Percentiles rank a stretch among this genome's conserved stretches.
Conservation (phyloP, 495 filamentous ascomycete genomes). For the Annulohypoxylon moriforme region DNA sequence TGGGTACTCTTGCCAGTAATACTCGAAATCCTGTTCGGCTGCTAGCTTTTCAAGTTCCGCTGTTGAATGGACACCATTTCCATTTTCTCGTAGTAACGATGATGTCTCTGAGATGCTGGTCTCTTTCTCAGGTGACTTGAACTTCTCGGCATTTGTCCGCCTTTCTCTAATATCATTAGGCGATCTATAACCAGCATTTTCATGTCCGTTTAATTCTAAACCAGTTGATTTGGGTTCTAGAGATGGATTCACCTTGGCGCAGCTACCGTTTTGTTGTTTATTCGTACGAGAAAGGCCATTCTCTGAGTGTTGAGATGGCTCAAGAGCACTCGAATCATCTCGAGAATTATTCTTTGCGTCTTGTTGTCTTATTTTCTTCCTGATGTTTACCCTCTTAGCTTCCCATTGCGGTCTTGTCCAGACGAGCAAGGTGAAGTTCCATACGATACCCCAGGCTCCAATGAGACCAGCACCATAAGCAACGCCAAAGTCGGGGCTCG, state of each 20-base stretch:
- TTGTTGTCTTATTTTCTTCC: conserved; percentile 50
- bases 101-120: conserved; percentile 8
- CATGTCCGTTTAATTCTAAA: conserved; percentile 16
- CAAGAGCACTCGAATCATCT: neutral
- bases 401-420: conserved; percentile 73
- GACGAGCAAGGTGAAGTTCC: conserved; percentile 70
- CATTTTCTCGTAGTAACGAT: conserved; percentile 9
- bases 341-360: conserved; percentile 26
- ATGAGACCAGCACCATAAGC: conserved; percentile 77
- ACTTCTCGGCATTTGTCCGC: neutral
- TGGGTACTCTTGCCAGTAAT: conserved; percentile 82
- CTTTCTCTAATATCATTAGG: neutral
- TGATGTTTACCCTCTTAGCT: conserved; percentile 72
- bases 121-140: neutral
- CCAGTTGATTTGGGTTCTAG: conserved; percentile 2
- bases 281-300: neutral
- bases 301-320: neutral
- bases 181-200: neutral
- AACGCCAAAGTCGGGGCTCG: conserved; percentile 66
- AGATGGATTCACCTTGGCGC: neutral
- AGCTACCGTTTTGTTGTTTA: neutral
- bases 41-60: conserved; percentile 22
- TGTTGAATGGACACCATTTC: neutral
- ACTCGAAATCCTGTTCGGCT: conserved; percentile 52
- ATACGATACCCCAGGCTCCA: conserved; percentile 73